phyloP scores from a whole-genome alignment of 2,329 filamentous ascomycete species.

The Fusarium hostae region DNA sequence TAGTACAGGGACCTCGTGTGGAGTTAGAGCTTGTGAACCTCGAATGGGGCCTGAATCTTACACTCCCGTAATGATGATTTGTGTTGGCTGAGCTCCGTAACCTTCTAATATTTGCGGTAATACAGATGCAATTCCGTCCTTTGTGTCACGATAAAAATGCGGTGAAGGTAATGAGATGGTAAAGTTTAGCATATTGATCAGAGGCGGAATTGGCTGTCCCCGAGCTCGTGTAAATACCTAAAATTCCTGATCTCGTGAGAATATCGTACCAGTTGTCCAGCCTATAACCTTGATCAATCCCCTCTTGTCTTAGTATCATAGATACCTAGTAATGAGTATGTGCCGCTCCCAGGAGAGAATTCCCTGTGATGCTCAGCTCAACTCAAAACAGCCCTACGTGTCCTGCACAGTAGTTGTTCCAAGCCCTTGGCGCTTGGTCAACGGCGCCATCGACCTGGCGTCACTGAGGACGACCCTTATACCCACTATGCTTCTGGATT shows the following conservation, averaged over 20 bases:
- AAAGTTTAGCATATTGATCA: not conserved
- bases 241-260: not conserved
- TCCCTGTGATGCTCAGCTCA: not conserved
- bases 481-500: constrained; percentile 29
- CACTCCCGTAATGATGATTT: constrained; percentile 2
- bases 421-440: constrained; percentile 26
- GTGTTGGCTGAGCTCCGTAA: constrained; percentile 2
- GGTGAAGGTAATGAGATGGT: constrained; percentile 8
- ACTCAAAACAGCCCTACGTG: constrained; percentile 11
- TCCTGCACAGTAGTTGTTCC: not conserved
- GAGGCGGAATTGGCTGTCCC: not conserved
- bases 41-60: constrained; percentile 14
- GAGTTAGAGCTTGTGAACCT: constrained; percentile 1
- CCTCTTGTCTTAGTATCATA: not conserved
- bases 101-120: not conserved
- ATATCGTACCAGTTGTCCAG: not conserved
- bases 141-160: constrained; percentile 18
- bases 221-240: not conserved
- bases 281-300: not conserved
- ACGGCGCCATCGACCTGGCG: constrained; percentile 24
- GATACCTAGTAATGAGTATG: not conserved
- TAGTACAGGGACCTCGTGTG: constrained; percentile 30
- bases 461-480: constrained; percentile 20
- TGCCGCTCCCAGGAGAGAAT: not conserved
- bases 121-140: not conserved